Conservation (phyloP, 2,329 filamentous ascomycete species). For the Pseudogymnoascus sp. region DNA sequence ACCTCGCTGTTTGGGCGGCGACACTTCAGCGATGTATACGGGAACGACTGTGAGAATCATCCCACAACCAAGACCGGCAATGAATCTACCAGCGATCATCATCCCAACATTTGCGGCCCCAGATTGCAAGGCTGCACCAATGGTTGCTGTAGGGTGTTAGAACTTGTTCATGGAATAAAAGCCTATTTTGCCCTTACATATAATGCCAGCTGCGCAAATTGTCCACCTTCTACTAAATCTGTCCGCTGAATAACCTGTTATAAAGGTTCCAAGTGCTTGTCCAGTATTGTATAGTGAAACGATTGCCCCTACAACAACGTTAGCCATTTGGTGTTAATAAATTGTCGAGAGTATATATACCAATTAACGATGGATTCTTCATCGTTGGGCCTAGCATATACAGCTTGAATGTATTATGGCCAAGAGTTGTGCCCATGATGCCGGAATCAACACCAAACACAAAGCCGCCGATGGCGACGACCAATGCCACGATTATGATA, state of each 20-base stretch:
- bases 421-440: conserved; percentile 30
- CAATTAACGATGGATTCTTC: conserved; percentile 23
- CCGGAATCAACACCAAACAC: conserved; percentile 21
- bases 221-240: conserved; percentile 31
- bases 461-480: conserved; percentile 22
- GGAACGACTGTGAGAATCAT: conserved; percentile 12
- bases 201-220: conserved; percentile 25
- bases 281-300: conserved; percentile 31
- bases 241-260: conserved; percentile 30
- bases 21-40: conserved; percentile 24
- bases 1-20: conserved; percentile 23
- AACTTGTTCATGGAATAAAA: neutral
- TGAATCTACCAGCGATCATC: neutral
- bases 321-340: neutral
- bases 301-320: conserved; percentile 21
- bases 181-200: conserved; percentile 17
- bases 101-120: conserved; percentile 4
- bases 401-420: conserved; percentile 27
- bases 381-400: conserved; percentile 27
- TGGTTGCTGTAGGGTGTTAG: conserved; percentile 3
- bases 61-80: conserved; percentile 2
- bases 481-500: conserved; percentile 19
- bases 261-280: conserved; percentile 26
- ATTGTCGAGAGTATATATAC: neutral
- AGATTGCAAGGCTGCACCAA: conserved; percentile 8